Conservation (phyloP, 345 rosid genomes). For the Litchi chinensis region DNA sequence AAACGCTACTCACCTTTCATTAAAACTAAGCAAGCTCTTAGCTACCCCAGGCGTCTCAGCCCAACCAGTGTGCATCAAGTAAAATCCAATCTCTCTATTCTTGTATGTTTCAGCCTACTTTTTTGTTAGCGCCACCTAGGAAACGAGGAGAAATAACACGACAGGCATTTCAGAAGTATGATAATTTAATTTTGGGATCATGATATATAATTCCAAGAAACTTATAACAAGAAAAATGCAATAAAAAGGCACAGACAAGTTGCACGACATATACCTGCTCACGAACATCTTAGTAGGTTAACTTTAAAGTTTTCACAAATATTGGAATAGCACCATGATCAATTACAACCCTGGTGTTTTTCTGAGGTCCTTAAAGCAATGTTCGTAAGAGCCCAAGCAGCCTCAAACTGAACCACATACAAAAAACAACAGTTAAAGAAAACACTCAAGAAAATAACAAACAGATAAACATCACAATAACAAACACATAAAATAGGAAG, state of each 20-base stretch:
- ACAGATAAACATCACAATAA: neutral
- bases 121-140: constrained; percentile 76
- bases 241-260: neutral
- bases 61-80: constrained; percentile 97
- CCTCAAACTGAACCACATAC: constrained; percentile 59
- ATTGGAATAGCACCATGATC: constrained; percentile 77
- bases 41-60: constrained; percentile 88
- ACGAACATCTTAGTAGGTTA: constrained; percentile 76
- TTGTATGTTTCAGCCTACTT: constrained; percentile 75
- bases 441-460: neutral
- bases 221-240: neutral
- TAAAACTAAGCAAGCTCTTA: constrained; percentile 67
- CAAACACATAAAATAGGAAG: neutral
- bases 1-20: constrained; percentile 38
- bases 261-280: constrained; percentile 57
- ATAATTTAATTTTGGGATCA: neutral
- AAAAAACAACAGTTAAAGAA: no score
- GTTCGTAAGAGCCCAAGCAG: constrained; percentile 88
- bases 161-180: neutral
- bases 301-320: constrained; percentile 58
- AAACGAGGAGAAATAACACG: constrained; percentile 10
- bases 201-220: neutral
- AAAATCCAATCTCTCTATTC: constrained; percentile 75
- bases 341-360: constrained; percentile 66
- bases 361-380: constrained; percentile 83